phyloP scores from a whole-genome alignment of 345 rosid species.

The Garcia nutans region DNA sequence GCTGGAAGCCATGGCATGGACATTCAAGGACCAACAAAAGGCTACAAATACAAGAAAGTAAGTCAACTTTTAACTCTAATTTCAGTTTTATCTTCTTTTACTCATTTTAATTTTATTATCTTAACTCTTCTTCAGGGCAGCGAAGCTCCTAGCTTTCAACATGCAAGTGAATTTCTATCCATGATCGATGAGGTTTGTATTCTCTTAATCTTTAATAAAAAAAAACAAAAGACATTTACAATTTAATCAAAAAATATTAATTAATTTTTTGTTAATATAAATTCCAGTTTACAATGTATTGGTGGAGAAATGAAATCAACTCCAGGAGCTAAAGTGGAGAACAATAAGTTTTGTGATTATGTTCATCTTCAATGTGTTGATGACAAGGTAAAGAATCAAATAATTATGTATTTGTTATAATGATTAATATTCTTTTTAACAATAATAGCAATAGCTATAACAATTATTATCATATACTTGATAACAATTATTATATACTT shows the following conservation, averaged over 20 bases:
- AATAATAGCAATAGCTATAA: neutral
- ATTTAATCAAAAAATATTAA: neutral
- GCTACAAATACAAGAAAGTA: constrained; percentile 47
- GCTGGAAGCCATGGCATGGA: constrained; percentile 99
- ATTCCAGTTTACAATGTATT: constrained; percentile 53
- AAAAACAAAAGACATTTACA: too few species aligned
- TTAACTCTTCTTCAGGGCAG: constrained; percentile 34
- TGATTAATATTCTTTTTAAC: neutral
- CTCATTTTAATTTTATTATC: neutral
- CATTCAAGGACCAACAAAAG: constrained; percentile 82
- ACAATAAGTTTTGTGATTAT: constrained; percentile 83
- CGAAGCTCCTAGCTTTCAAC: constrained; percentile 62
- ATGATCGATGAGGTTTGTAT: constrained; percentile 72
- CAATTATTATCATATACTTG: neutral
- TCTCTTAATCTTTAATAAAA: neutral
- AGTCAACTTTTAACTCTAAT: constrained; percentile 12
- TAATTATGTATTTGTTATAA: too few species aligned
- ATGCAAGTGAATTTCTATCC: constrained; percentile 78
- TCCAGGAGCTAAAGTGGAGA: constrained; percentile 75
- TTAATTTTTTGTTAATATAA: neutral
- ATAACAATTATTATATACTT: too few species aligned
- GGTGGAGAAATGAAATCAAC: constrained; percentile 62
- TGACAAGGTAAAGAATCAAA: constrained; percentile 53
- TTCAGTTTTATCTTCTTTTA: neutral
- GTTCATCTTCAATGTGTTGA: constrained; percentile 90